Evolutionary conservation across 495 filamentous ascomycete genomes (phyloP).

Genomic region (Penicillium cataractarum): DNA sequence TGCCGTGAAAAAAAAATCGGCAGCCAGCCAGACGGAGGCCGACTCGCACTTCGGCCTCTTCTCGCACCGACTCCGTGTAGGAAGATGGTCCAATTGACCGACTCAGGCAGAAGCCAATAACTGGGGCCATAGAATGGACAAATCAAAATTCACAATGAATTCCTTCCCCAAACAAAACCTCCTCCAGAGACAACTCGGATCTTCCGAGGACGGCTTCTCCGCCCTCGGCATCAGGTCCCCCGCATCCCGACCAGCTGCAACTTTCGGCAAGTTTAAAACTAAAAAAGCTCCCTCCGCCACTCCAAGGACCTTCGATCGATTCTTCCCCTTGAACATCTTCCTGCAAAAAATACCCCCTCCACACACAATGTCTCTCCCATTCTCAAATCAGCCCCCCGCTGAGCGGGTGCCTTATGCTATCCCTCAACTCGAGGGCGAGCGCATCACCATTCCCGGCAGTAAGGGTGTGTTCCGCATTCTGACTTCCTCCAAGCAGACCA

Average conservation of each 20-base stretch:
- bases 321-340: not conserved
- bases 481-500: constrained; percentile 49
- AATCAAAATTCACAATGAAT: not conserved
- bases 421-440: constrained; percentile 46
- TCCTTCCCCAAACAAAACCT: not conserved
- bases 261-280: constrained; percentile 10
- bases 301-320: not conserved
- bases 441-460: constrained; percentile 49
- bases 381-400: constrained; percentile 29
- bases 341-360: not conserved
- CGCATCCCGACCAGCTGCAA: constrained; percentile 18
- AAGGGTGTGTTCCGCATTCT: constrained; percentile 49
- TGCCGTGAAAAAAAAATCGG: not conserved
- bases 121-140: not conserved
- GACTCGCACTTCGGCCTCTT: not conserved
- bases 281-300: not conserved
- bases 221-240: constrained; percentile 18
- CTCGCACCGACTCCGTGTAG: not conserved
- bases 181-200: constrained; percentile 21
- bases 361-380: constrained; percentile 33
- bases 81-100: not conserved
- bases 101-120: not conserved
- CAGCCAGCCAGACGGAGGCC: not conserved
- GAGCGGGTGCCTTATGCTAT: constrained; percentile 43
- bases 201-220: constrained; percentile 26